Conservation (phyloP, 257 asterid genomes). For the Solanum commersonii region DNA sequence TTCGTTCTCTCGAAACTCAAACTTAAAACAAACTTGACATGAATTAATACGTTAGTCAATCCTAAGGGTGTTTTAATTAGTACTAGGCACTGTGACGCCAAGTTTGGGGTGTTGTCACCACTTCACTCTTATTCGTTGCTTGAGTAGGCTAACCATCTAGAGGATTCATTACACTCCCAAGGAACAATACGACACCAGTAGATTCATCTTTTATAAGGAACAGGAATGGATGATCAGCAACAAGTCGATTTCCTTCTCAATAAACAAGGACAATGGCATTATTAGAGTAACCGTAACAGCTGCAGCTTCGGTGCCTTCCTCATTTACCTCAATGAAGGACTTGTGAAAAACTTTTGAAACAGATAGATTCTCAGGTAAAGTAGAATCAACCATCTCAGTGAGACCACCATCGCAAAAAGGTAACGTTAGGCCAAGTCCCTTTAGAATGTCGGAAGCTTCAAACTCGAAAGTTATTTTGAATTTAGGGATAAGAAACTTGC, state of each 20-base stretch:
- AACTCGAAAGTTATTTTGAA: constrained; percentile 21
- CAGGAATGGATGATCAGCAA: constrained; percentile 48
- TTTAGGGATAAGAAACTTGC: constrained; percentile 19
- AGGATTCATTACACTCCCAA: constrained; percentile 41
- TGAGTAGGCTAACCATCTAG: not conserved
- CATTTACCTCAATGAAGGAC: constrained; percentile 13
- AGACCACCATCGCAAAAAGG: constrained; percentile 21
- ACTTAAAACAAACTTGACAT: too few species aligned
- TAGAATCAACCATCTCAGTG: constrained; percentile 16
- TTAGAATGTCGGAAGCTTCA: constrained; percentile 20
- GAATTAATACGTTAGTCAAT: too few species aligned
- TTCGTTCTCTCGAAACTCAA: too few species aligned
- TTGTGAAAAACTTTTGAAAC: constrained; percentile 18
- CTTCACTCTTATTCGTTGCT: not conserved
- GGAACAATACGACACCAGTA: constrained; percentile 41
- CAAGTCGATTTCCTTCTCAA: constrained; percentile 26
- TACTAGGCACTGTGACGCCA: too few species aligned
- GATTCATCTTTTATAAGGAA: constrained; percentile 34
- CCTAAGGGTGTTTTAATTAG: too few species aligned
- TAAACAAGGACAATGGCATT: too few species aligned
- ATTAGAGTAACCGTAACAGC: not conserved
- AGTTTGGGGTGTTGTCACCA: too few species aligned
- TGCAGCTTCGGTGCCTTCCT: constrained; percentile 32
- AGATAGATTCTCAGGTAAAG: not conserved
- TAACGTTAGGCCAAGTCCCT: constrained; percentile 9